Percentiles rank a stretch among this genome's conserved stretches.
These are phyloP conservation scores for Salix koriyanagi DNA, from an alignment of 345 rosid genomes.

Conservation along the genomic window DNA sequence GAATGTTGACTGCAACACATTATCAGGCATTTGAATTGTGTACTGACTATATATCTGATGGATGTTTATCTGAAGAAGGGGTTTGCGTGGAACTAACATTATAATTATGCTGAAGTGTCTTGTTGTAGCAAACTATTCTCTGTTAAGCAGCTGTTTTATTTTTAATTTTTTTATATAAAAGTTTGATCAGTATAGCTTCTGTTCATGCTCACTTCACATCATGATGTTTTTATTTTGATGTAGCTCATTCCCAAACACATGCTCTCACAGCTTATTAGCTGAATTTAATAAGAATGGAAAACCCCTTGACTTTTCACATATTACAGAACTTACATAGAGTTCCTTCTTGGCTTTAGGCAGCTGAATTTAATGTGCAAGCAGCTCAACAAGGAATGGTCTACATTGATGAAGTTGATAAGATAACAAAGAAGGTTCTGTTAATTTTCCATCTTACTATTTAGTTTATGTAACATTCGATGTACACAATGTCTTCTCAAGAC, in stretches of 20 bases:
- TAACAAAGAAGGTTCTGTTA: slow-evolving; percentile 73
- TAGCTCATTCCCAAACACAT: not conserved
- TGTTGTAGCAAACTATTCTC: not conserved
- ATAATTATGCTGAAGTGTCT: not conserved
- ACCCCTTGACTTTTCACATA: not conserved
- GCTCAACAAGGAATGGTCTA: slow-evolving; percentile 96
- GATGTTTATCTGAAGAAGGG: too few relatives aligned
- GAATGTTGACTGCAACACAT: too few relatives aligned
- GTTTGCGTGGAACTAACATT: not conserved
- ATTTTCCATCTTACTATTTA: not conserved
- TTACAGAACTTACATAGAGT: not conserved
- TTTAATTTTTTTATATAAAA: not conserved
- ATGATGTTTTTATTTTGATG: not conserved
- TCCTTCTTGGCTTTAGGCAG: slow-evolving; percentile 46
- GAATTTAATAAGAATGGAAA: not conserved
- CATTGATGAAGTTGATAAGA: slow-evolving; percentile 97
- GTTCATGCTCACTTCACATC: not conserved
- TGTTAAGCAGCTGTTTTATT: not conserved
- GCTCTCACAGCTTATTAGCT: not conserved
- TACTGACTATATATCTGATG: too few relatives aligned
- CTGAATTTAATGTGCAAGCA: slow-evolving; percentile 91
- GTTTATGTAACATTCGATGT: not conserved
- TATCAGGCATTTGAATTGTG: too few relatives aligned
- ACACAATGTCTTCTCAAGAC: not conserved
- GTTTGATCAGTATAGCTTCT: too few relatives aligned